Evolutionary conservation across 768 basidiomycete species (phyloP).

Genomic region (Boletus huronensis): DNA sequence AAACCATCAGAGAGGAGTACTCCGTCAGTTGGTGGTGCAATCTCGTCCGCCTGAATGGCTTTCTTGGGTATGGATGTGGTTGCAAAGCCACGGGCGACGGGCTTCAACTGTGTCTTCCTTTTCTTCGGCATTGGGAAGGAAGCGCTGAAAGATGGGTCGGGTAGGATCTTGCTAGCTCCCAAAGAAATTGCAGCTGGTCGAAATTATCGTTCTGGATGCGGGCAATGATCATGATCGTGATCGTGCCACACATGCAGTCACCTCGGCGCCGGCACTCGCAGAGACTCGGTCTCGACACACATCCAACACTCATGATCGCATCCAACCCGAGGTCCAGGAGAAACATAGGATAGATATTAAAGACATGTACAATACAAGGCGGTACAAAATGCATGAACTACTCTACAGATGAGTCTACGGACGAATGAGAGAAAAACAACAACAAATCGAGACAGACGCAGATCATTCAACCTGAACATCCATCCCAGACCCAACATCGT

Average conservation of each 20-base stretch:
- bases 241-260: too few species aligned
- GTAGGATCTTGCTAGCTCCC: not conserved
- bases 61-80: conserved; percentile 86
- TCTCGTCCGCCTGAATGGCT: conserved; percentile 34
- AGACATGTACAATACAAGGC: conserved; percentile 29
- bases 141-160: not conserved
- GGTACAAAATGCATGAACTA: conserved; percentile 29
- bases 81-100: conserved; percentile 71
- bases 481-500: conserved; percentile 24
- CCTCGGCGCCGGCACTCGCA: too few species aligned
- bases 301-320: not conserved
- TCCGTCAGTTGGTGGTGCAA: conserved; percentile 13
- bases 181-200: not conserved
- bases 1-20: not conserved
- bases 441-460: conserved; percentile 8
- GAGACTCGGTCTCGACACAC: too few species aligned
- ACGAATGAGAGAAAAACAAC: conserved; percentile 11
- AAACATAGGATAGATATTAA: conserved; percentile 24
- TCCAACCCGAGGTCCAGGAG: not conserved
- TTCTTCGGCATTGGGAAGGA: conserved; percentile 64
- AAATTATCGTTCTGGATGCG: not conserved
- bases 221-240: not conserved
- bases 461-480: conserved; percentile 29
- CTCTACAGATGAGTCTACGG: conserved; percentile 28
- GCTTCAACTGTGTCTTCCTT: conserved; percentile 79